Conservation (phyloP, 208 protist genomes). For the Naegleria lovaniensis region DNA sequence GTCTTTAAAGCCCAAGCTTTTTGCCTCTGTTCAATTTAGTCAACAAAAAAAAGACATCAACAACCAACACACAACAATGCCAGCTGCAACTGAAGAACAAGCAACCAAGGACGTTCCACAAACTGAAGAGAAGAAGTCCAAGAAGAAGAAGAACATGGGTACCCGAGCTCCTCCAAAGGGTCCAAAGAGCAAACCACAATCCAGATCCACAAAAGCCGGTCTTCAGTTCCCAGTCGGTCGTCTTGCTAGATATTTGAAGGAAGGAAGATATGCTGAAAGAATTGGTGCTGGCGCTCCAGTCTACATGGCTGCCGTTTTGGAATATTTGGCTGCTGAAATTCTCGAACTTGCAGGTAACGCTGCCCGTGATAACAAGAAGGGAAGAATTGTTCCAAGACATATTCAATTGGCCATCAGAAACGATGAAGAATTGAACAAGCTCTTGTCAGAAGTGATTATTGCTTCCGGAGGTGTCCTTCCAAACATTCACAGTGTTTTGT, state of each 20-base stretch:
- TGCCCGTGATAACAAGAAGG: conserved; percentile 77
- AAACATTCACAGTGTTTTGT: conserved; percentile 76
- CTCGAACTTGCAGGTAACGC: conserved; percentile 87
- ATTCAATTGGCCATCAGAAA: conserved; percentile 82
- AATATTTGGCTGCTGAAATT: conserved; percentile 91
- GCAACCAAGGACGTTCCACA: not conserved
- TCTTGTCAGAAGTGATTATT: conserved; percentile 79
- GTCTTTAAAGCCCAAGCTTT: not conserved
- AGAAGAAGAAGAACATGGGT: not conserved
- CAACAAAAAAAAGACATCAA: not conserved
- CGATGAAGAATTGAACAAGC: conserved; percentile 86
- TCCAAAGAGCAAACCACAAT: not conserved
- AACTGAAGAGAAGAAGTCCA: not conserved
- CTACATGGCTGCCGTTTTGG: conserved; percentile 96
- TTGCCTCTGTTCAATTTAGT: not conserved
- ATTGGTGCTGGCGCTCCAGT: conserved; percentile 94
- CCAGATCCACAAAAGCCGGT: conserved; percentile 83
- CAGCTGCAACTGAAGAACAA: not conserved
- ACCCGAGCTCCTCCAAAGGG: no score
- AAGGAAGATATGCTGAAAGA: conserved; percentile 89
- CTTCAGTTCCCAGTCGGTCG: conserved; percentile 98
- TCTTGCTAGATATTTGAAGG: conserved; percentile 86
- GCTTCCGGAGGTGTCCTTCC: conserved; percentile 82
- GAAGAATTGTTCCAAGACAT: conserved; percentile 82
- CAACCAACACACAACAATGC: not conserved